phyloP scores from a whole-genome alignment of 202 grass and related monocot species.

The Miscanthus sacchariflorus region DNA sequence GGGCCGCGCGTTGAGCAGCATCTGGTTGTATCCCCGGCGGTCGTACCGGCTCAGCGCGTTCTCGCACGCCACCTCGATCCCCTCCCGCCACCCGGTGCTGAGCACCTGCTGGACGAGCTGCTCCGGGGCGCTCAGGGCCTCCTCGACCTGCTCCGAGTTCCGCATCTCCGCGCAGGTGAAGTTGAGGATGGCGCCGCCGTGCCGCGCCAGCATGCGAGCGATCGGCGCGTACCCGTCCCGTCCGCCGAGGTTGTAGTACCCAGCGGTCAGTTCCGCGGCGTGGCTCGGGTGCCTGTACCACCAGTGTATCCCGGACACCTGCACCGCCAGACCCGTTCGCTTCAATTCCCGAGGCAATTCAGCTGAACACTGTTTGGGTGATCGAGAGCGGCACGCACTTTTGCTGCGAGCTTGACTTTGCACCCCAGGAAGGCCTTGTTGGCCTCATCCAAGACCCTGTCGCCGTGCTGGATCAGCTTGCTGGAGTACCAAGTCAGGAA shows the following conservation, averaged over 20 bases:
- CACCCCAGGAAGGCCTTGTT: slow-evolving; percentile 74
- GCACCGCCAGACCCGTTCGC: too few relatives aligned
- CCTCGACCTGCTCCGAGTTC: slow-evolving; percentile 47
- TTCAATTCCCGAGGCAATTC: background rate
- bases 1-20: slow-evolving; percentile 58
- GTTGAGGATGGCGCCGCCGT: slow-evolving; percentile 61
- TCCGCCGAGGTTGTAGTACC: slow-evolving; percentile 63
- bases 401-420: slow-evolving; percentile 73
- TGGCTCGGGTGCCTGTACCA: slow-evolving; percentile 73
- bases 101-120: slow-evolving; percentile 62
- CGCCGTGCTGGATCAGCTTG: slow-evolving; percentile 74
- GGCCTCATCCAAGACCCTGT: slow-evolving; percentile 66
- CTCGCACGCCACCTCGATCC: slow-evolving; percentile 61
- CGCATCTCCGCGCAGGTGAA: slow-evolving; percentile 81
- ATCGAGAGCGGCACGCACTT: slow-evolving; percentile 37
- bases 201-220: slow-evolving; percentile 57
- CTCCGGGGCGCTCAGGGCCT: slow-evolving; percentile 57
- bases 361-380: background rate
- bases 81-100: slow-evolving; percentile 68
- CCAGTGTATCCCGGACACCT: slow-evolving; percentile 71
- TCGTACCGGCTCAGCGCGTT: slow-evolving; percentile 69
- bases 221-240: slow-evolving; percentile 60
- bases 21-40: slow-evolving; percentile 60
- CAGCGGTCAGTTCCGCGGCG: slow-evolving; percentile 69
- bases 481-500: slow-evolving; percentile 89